These are phyloP conservation scores for Decorospora gaudefroyi DNA, from an alignment of 2,329 filamentous ascomycete species.

Conservation along the genomic window DNA sequence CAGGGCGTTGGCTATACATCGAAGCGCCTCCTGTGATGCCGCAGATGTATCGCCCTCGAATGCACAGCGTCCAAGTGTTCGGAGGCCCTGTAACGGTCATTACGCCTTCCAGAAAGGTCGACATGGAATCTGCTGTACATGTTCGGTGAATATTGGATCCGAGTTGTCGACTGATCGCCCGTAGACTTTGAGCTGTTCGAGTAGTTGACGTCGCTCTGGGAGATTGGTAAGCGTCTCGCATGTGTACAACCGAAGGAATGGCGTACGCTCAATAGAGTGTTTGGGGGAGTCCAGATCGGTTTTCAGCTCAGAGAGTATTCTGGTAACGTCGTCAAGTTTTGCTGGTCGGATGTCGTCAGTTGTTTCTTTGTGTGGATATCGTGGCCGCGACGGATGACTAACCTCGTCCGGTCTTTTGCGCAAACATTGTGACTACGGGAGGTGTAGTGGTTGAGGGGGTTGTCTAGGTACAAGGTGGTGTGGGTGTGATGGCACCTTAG, in stretches of 20 bases:
- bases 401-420: slow-evolving; percentile 31
- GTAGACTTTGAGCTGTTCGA: slow-evolving; percentile 73
- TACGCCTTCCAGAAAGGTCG: slow-evolving; percentile 7
- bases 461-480: too few relatives aligned
- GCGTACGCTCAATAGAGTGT: slow-evolving; percentile 64
- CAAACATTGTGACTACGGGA: slow-evolving; percentile 6
- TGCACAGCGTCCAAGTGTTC: slow-evolving; percentile 71
- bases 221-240: slow-evolving; percentile 11
- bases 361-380: too few relatives aligned
- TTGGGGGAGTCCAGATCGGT: slow-evolving; percentile 64
- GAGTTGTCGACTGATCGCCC: slow-evolving; percentile 73
- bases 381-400: neutral
- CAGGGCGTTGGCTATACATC: slow-evolving; percentile 84
- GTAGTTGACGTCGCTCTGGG: slow-evolving; percentile 63
- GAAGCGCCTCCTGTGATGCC: slow-evolving; percentile 71
- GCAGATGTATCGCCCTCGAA: slow-evolving; percentile 67
- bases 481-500: too few relatives aligned
- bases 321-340: slow-evolving; percentile 71
- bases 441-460: neutral
- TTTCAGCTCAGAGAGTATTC: slow-evolving; percentile 65
- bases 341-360: too few relatives aligned
- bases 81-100: slow-evolving; percentile 65
- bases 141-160: slow-evolving; percentile 80
- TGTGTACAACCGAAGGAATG: neutral
- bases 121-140: slow-evolving; percentile 56